Conservation (phyloP, 805 yeast genomes). For the Ogataea methylovora region DNA sequence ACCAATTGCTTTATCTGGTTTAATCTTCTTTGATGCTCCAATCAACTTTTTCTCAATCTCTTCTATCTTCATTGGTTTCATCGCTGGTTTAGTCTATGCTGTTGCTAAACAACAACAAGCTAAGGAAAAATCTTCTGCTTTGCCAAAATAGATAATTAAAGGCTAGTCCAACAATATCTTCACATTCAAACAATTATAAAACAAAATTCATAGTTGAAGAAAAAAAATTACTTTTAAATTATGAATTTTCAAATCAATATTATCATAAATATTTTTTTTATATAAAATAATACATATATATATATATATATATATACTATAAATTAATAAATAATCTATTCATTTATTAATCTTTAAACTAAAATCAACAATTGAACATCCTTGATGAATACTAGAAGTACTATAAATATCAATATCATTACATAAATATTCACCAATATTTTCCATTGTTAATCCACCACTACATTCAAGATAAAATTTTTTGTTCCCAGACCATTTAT, state of each 20-base stretch:
- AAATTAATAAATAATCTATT: too few relatives aligned
- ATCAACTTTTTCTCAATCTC: constrained; percentile 84
- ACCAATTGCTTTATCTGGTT: constrained; percentile 94
- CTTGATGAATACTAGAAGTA: constrained; percentile 89
- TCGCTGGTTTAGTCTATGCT: constrained; percentile 93
- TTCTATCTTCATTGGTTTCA: constrained; percentile 88
- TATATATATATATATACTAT: too few relatives aligned
- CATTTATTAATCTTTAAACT: constrained; percentile 56
- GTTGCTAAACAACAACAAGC: constrained; percentile 90
- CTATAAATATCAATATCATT: constrained; percentile 84
- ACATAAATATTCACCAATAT: constrained; percentile 58
- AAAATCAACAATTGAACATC: constrained; percentile 76
- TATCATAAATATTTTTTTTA: too few relatives aligned
- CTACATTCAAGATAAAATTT: constrained; percentile 77
- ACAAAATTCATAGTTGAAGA: too few relatives aligned
- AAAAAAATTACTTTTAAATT: too few relatives aligned
- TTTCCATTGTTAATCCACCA: constrained; percentile 77
- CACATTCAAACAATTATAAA: too few relatives aligned
- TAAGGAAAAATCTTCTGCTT: constrained; percentile 29
- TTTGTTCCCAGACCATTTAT: constrained; percentile 41
- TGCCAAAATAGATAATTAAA: constrained; percentile 24
- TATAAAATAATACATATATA: too few relatives aligned
- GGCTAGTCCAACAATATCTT: too few relatives aligned
- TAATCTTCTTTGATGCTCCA: constrained; percentile 91
- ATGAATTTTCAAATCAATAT: too few relatives aligned